Conservation (phyloP, 768 basidiomycete genomes). For the Serendipita indica region DNA sequence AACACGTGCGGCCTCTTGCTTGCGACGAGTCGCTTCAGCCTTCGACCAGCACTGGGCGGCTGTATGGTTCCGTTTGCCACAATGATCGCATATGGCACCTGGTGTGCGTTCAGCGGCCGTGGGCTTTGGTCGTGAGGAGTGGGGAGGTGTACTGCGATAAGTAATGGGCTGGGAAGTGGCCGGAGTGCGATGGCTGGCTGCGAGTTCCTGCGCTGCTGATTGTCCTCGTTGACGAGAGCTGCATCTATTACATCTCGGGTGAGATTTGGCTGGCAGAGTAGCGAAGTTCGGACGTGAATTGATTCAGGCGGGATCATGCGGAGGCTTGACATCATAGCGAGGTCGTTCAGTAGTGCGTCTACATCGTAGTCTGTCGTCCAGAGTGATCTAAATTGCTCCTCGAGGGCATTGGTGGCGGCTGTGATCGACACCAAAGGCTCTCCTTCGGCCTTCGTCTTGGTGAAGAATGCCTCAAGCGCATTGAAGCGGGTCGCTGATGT, state of each 20-base stretch:
- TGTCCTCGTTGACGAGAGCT: background rate
- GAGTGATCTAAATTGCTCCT: conserved; percentile 13
- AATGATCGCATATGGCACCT: background rate
- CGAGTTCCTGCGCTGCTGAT: background rate
- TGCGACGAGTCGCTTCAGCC: background rate
- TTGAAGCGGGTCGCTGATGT: conserved; percentile 14
- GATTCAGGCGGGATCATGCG: background rate
- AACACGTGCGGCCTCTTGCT: background rate
- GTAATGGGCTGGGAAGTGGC: background rate
- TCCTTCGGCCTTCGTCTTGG: conserved; percentile 13
- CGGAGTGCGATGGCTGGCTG: background rate
- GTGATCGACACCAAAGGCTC: conserved; percentile 12
- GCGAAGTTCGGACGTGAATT: background rate
- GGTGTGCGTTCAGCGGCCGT: background rate
- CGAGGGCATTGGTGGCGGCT: conserved; percentile 8
- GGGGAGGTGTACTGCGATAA: background rate
- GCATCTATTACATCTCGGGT: background rate
- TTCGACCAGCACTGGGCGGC: background rate
- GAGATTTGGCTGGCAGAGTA: background rate
- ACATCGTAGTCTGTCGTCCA: conserved; percentile 9
- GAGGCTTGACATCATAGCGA: background rate
- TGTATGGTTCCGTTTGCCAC: background rate
- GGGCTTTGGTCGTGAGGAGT: no score
- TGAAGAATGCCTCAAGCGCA: conserved; percentile 14
- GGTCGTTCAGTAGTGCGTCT: background rate